These are phyloP conservation scores for Dendrostoma leiphaemia DNA, from an alignment of 2,329 filamentous ascomycete species.

Conservation along the genomic window DNA sequence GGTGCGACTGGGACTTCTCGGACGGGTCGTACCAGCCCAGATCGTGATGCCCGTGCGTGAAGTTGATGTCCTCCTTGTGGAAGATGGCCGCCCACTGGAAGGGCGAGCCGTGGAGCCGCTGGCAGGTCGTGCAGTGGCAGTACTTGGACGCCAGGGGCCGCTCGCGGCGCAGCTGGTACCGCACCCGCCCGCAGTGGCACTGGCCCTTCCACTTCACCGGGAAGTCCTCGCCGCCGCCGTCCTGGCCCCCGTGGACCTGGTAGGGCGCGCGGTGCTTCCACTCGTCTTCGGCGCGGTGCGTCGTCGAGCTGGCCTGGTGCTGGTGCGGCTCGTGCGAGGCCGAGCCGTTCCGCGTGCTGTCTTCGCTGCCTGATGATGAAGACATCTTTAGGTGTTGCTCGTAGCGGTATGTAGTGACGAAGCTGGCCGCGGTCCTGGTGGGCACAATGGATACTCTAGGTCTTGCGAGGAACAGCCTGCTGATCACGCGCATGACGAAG, in stretches of 20 bases:
- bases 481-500: background rate
- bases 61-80: constrained; percentile 73
- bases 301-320: constrained; percentile 24
- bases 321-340: constrained; percentile 23
- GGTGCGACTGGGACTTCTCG: constrained; percentile 59
- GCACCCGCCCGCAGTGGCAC: constrained; percentile 76
- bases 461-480: background rate
- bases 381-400: background rate
- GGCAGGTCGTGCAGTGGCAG: constrained; percentile 81
- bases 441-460: background rate
- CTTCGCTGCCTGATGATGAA: background rate
- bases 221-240: constrained; percentile 26
- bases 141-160: constrained; percentile 73
- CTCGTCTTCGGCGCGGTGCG: constrained; percentile 23
- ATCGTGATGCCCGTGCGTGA: constrained; percentile 60
- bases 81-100: constrained; percentile 93
- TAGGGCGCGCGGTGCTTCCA: constrained; percentile 28
- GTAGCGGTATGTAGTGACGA: background rate
- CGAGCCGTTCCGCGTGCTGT: constrained; percentile 15
- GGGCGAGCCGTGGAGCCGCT: constrained; percentile 76
- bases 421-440: background rate
- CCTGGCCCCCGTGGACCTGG: constrained; percentile 23
- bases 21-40: constrained; percentile 71
- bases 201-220: constrained; percentile 27
- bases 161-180: constrained; percentile 67